Evolutionary conservation across 768 basidiomycete genomes (phyloP).

Genomic region (Mrakia gelida): DNA sequence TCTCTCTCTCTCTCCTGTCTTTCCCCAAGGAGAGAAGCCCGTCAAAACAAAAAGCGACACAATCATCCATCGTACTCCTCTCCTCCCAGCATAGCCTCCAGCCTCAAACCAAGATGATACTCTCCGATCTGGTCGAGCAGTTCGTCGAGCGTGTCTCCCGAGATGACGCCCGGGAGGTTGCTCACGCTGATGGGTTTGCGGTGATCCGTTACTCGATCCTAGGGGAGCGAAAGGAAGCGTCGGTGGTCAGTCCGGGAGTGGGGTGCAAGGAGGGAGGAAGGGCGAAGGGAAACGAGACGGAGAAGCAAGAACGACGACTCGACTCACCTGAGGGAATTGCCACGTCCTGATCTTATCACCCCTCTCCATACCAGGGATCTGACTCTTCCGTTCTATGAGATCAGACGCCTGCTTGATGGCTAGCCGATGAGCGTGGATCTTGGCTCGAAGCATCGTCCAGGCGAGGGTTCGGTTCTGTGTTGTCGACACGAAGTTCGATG

Average conservation of each 20-base stretch:
- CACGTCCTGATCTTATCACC: slow-evolving; percentile 96
- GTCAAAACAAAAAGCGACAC: no score
- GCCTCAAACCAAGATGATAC: slow-evolving; percentile 40
- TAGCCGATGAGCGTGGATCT: slow-evolving; percentile 76
- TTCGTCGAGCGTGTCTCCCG: slow-evolving; percentile 47
- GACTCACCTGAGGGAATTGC: slow-evolving; percentile 75
- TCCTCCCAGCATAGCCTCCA: slow-evolving; percentile 44
- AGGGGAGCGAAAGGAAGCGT: background rate
- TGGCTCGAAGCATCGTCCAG: slow-evolving; percentile 79
- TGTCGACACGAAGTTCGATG: background rate
- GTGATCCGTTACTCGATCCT: slow-evolving; percentile 93
- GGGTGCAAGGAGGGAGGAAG: slow-evolving; percentile 15
- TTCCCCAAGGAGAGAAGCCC: no score
- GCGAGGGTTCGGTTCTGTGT: slow-evolving; percentile 84
- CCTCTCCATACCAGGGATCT: slow-evolving; percentile 76
- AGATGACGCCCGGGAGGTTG: slow-evolving; percentile 48
- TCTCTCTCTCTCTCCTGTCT: no score
- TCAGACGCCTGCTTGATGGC: slow-evolving; percentile 64
- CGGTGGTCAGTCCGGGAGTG: background rate
- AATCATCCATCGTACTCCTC: slow-evolving; percentile 37
- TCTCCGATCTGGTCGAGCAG: slow-evolving; percentile 42
- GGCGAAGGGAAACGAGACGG: background rate
- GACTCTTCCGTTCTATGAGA: slow-evolving; percentile 62
- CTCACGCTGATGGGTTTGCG: slow-evolving; percentile 68
- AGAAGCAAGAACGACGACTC: background rate